Conservation (phyloP, 2,329 filamentous ascomycete species). For the Aspergillus ustus region DNA sequence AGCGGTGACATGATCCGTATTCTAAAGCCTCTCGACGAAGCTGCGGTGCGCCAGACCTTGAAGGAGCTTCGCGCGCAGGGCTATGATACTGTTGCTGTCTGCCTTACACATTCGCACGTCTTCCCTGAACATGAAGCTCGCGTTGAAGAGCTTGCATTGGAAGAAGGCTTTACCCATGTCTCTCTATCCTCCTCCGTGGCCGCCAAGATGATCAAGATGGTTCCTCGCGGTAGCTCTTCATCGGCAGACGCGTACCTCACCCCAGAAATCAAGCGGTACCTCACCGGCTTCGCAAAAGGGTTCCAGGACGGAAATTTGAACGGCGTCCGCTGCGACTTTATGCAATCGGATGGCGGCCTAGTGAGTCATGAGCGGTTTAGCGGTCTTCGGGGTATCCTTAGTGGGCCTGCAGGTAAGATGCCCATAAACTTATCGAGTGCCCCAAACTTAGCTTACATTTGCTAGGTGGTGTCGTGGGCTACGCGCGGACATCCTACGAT, state of each 20-base stretch:
- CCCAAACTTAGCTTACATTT: background rate
- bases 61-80: conserved; percentile 70
- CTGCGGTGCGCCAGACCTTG: conserved; percentile 61
- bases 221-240: conserved; percentile 74
- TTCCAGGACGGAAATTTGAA: conserved; percentile 78
- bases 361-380: conserved; percentile 69
- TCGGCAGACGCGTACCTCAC: conserved; percentile 81
- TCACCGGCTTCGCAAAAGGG: conserved; percentile 59
- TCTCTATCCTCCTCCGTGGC: conserved; percentile 76
- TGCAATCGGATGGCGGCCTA: conserved; percentile 84
- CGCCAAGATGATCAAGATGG: conserved; percentile 81
- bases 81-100: conserved; percentile 81
- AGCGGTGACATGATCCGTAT: conserved; percentile 70
- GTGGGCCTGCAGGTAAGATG: conserved; percentile 68
- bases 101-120: conserved; percentile 87
- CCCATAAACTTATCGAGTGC: no score
- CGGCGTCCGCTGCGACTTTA: conserved; percentile 84
- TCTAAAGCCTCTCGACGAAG: conserved; percentile 62
- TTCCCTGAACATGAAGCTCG: conserved; percentile 82
- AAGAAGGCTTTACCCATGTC: conserved; percentile 76
- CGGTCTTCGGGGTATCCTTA: conserved; percentile 83
- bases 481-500: conserved; percentile 89
- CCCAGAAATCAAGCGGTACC: conserved; percentile 77
- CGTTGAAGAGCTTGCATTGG: conserved; percentile 75
- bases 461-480: conserved; percentile 84